A percentile compares a stretch with the other conserved stretches of the same genome.
Evolutionary conservation across 1,284 basidiomycete species (phyloP).

Genomic region (Trametes sp.): DNA sequence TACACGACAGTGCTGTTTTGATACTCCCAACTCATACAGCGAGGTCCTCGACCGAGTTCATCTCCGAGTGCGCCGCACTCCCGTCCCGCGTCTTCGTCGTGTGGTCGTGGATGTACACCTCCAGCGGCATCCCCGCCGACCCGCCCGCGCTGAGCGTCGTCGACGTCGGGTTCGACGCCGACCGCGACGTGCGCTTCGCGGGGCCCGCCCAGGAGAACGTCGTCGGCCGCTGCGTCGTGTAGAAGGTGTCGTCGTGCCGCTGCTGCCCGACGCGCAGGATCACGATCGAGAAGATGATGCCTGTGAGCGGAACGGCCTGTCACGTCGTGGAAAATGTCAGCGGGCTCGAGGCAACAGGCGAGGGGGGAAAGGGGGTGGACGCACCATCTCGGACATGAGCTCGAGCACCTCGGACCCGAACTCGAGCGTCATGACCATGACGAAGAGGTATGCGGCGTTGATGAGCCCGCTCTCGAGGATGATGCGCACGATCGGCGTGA

Average conservation of each 20-base stretch:
- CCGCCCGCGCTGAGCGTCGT: not conserved
- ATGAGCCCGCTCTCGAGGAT: conserved; percentile 30
- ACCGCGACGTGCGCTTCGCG: not conserved
- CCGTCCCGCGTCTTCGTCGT: not conserved
- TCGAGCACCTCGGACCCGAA: conserved; percentile 21
- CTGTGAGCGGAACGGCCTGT: conserved; percentile 10
- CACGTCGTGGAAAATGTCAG: not conserved
- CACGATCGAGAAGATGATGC: conserved; percentile 23
- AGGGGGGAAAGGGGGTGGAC: not conserved
- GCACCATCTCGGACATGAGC: conserved; percentile 31
- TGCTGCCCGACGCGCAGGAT: conserved; percentile 22
- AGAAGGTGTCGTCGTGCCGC: conserved; percentile 9
- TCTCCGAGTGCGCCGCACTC: not conserved
- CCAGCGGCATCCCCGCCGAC: not conserved
- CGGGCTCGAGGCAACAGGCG: not conserved
- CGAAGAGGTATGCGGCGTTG: conserved; percentile 31
- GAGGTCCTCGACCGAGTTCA: not conserved
- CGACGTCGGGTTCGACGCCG: not conserved
- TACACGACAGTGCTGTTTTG: conserved; percentile 3
- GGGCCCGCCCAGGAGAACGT: conserved; percentile 1
- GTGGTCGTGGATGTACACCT: not conserved
- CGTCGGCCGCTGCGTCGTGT: conserved; percentile 10
- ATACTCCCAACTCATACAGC: no score
- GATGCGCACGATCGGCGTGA: conserved; percentile 27
- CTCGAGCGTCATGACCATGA: conserved; percentile 23